phyloP scores from a whole-genome alignment of 441 rosid genomes.

The Erodium texanum region DNA sequence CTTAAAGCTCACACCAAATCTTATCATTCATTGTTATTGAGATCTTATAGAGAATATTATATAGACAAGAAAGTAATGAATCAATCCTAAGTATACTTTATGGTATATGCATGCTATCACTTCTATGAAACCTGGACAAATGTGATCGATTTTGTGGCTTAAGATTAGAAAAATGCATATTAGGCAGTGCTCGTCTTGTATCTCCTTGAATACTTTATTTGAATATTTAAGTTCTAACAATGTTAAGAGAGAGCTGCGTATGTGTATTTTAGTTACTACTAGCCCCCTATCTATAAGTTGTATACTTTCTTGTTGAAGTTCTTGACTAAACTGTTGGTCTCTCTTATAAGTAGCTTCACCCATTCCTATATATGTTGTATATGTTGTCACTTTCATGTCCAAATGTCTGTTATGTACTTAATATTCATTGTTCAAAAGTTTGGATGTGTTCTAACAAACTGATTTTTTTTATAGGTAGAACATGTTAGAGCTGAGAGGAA shows the following conservation, averaged over 20 bases:
- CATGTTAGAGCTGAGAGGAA: conserved; percentile 98
- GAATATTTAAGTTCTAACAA: not conserved
- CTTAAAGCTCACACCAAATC: not conserved
- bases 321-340: too few species aligned
- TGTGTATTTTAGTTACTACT: not conserved
- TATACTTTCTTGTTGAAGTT: not conserved
- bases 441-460: conserved; percentile 1
- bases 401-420: not conserved
- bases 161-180: not conserved
- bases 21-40: not conserved
- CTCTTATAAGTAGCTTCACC: too few species aligned
- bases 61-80: not conserved
- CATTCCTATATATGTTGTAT: too few species aligned
- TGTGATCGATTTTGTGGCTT: not conserved
- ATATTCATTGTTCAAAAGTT: not conserved
- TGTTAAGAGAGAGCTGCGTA: not conserved
- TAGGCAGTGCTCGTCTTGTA: not conserved
- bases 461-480: conserved; percentile 55
- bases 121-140: not conserved
- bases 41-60: not conserved
- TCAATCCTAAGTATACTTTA: not conserved
- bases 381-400: not conserved
- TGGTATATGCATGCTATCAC: not conserved
- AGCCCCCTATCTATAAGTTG: not conserved
- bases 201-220: not conserved